These are phyloP conservation scores for Boletus rufocinnamomeus DNA, from an alignment of 768 basidiomycete genomes.

Conservation along the genomic window DNA sequence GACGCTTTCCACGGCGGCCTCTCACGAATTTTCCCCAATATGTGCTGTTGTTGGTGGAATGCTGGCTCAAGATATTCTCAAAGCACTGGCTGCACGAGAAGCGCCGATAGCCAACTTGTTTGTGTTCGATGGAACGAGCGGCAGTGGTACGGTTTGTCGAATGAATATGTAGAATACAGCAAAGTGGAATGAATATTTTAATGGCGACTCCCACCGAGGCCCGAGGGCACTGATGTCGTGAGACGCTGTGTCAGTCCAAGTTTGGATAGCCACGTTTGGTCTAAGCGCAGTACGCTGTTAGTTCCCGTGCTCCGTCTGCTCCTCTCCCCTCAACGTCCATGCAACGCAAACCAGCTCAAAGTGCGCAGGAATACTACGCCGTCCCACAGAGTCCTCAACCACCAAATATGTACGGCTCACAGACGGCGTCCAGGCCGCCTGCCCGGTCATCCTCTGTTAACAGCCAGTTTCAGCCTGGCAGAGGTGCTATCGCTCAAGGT, in stretches of 20 bases:
- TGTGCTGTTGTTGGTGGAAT: conserved; percentile 95
- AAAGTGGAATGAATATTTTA: neutral
- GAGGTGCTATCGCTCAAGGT: conserved; percentile 66
- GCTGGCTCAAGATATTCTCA: conserved; percentile 92
- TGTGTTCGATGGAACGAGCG: conserved; percentile 81
- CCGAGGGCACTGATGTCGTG: conserved; percentile 13
- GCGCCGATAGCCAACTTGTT: conserved; percentile 93
- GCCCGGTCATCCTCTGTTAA: conserved; percentile 31
- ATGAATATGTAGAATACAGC: conserved; percentile 44
- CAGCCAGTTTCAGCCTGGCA: conserved; percentile 38
- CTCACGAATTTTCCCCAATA: conserved; percentile 87
- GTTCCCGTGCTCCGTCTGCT: conserved; percentile 13
- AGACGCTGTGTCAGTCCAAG: conserved; percentile 15
- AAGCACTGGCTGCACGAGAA: conserved; percentile 87
- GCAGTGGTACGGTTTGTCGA: conserved; percentile 67
- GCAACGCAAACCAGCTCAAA: conserved; percentile 46
- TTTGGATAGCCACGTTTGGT: conserved; percentile 33
- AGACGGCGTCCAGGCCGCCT: conserved; percentile 27
- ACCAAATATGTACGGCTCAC: conserved; percentile 32
- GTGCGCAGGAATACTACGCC: conserved; percentile 59
- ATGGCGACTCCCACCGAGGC: neutral
- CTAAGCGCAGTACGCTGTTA: conserved; percentile 10
- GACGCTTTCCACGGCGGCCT: conserved; percentile 64
- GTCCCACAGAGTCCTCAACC: conserved; percentile 65
- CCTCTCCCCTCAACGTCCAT: conserved; percentile 28